Evolutionary conservation across 2,329 filamentous ascomycete genomes (phyloP).

Genomic region (Alternaria arborescens): DNA sequence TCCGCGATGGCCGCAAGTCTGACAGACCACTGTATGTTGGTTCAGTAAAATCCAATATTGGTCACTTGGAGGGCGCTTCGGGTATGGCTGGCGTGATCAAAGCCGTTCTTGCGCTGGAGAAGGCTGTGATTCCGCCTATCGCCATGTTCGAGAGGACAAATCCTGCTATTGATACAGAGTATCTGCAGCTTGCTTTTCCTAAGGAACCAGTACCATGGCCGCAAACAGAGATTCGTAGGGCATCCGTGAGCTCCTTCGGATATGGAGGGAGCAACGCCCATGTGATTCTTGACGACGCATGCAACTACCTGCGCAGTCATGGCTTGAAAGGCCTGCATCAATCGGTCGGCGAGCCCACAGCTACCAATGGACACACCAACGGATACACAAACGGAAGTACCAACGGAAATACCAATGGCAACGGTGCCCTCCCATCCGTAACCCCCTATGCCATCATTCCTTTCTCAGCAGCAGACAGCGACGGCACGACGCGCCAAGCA

Average conservation of each 20-base stretch:
- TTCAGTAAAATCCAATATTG: conserved; percentile 32
- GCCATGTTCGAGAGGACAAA: conserved; percentile 29
- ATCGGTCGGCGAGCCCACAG: neutral
- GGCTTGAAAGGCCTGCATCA: conserved; percentile 3
- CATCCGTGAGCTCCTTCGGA: conserved; percentile 24
- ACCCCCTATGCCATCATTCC: conserved; percentile 33
- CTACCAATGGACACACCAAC: neutral
- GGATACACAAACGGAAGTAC: neutral
- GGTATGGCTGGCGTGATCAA: conserved; percentile 32
- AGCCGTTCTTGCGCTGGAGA: conserved; percentile 45
- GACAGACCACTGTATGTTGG: conserved; percentile 17
- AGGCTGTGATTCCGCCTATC: conserved; percentile 39
- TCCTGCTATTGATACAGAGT: conserved; percentile 17
- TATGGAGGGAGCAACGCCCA: conserved; percentile 25
- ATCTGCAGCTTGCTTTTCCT: neutral
- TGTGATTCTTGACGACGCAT: conserved; percentile 22
- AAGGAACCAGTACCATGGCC: neutral
- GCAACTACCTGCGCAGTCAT: conserved; percentile 8
- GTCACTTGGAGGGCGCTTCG: conserved; percentile 30
- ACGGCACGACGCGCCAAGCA: conserved; percentile 14
- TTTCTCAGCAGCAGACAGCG: conserved; percentile 17
- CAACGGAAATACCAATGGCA: conserved; percentile 5
- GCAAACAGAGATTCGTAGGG: conserved; percentile 4
- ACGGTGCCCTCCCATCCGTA: neutral
- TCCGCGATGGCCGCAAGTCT: neutral